These are phyloP conservation scores for Calonectria henricotiae DNA, from an alignment of 2,329 filamentous ascomycete genomes.

Conservation along the genomic window DNA sequence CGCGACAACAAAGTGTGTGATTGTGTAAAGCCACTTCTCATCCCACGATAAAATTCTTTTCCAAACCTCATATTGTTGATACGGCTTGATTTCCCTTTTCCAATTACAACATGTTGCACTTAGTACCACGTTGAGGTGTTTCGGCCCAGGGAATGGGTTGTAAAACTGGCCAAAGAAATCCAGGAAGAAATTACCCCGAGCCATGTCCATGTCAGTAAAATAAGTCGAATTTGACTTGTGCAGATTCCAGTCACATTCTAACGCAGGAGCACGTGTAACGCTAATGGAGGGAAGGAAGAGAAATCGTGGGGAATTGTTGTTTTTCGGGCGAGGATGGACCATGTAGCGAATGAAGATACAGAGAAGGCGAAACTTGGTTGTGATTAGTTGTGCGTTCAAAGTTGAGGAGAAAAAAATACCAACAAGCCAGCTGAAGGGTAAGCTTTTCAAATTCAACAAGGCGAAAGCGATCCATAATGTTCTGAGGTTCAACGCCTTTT, in stretches of 20 bases:
- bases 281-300: constrained; percentile 35
- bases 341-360: constrained; percentile 23
- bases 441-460: constrained; percentile 26
- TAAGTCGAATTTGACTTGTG: constrained; percentile 46
- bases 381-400: not conserved
- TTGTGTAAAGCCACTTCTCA: constrained; percentile 43
- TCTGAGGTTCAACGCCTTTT: not conserved
- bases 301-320: constrained; percentile 27
- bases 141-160: constrained; percentile 31
- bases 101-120: constrained; percentile 37
- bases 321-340: constrained; percentile 7
- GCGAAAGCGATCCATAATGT: constrained; percentile 6
- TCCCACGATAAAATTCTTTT: constrained; percentile 40
- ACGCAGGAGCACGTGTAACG: constrained; percentile 26
- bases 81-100: constrained; percentile 41
- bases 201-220: constrained; percentile 42
- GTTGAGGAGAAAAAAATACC: not conserved
- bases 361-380: constrained; percentile 13
- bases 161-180: constrained; percentile 31
- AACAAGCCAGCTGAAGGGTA: constrained; percentile 29
- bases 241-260: constrained; percentile 43
- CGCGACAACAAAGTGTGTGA: constrained; percentile 40
- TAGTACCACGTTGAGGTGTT: constrained; percentile 29
- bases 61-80: constrained; percentile 41
- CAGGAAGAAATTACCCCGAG: constrained; percentile 35